Evolutionary conservation across 2,329 filamentous ascomycete genomes (phyloP), one percentile per base, ranked within the genome.

Genomic region (Diaporthe destruens): DNA sequence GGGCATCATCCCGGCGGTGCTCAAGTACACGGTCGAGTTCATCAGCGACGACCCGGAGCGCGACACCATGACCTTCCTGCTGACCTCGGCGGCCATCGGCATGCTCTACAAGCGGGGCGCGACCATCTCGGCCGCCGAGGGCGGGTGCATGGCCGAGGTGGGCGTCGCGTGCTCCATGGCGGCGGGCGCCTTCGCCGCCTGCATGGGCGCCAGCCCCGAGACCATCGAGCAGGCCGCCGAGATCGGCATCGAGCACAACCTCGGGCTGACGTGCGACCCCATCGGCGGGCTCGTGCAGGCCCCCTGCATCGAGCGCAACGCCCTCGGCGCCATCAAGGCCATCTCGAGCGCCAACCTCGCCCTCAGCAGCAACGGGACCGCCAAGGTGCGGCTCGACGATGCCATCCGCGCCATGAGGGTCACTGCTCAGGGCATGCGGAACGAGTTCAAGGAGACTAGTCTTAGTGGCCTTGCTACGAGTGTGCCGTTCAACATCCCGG

Each of bases 21-120:
- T 87, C 36, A 87, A 87, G 74, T 87, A 87, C 77, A 83, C 81
- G 1, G 77, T 85, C 71, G 85, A 87, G 74, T 87, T 87, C 73
- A 81, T 87, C 76, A 86, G 85, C 76, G 85, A 87, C 74, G 85
- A 87, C 51, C 79, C 83, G 1, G 85, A 87, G 72, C 85, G 85
- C 56, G 85, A 87, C 71, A 81, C 86, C 14, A 80, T 84, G 6
- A 87, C 85, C 0, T 87, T 87, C 76, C 78, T 87, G 0, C 80
- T 87, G 1, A 87, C 85, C 1, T 83, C 85, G 2, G 81, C 85
- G 0, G 85, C 85, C 7, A 86, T 87, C 29, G 85, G 85, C 57
- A 87, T 87, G 85, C 81, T 87, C 29, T 87, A 87, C 80, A 87
- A 87, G 80, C 84, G 85, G 23, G 85, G 85, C 4, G 85, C 85